These are phyloP conservation scores for Sporothrix inflata DNA, from an alignment of 2,329 filamentous ascomycete genomes.

Conservation along the genomic window DNA sequence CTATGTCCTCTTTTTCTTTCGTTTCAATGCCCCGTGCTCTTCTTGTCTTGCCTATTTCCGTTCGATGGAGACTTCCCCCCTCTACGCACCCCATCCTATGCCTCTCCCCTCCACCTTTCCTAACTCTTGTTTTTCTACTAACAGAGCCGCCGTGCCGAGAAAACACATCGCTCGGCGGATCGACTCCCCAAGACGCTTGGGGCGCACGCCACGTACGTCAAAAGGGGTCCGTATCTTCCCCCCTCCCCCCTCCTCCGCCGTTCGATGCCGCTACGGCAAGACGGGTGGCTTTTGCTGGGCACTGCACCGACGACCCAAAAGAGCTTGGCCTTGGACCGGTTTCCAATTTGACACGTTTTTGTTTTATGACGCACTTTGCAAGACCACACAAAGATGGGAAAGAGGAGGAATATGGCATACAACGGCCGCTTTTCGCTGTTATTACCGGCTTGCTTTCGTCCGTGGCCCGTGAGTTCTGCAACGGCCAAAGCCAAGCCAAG, in stretches of 20 bases:
- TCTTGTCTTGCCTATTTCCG: neutral
- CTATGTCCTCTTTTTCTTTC: neutral
- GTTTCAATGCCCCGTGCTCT: neutral
- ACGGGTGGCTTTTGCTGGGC: conserved; percentile 6
- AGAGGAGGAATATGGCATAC: neutral
- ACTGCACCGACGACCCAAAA: conserved; percentile 21
- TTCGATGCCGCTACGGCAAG: neutral
- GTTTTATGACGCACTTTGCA: neutral
- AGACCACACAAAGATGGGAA: neutral
- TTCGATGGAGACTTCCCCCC: neutral
- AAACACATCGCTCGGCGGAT: neutral
- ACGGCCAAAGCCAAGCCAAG: neutral
- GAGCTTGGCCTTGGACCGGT: neutral
- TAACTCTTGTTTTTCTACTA: neutral
- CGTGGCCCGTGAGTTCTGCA: neutral
- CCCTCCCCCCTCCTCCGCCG: neutral
- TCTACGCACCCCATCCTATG: neutral
- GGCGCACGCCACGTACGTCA: conserved; percentile 7
- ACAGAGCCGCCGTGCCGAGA: neutral
- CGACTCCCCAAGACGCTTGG: neutral
- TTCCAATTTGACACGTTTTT: neutral
- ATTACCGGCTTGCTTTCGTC: neutral
- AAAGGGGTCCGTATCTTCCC: neutral
- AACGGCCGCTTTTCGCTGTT: no score
- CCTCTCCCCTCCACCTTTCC: neutral